Evolutionary conservation across 768 basidiomycete species (phyloP).

Genomic region (Hemileccinum rubropunctum): DNA sequence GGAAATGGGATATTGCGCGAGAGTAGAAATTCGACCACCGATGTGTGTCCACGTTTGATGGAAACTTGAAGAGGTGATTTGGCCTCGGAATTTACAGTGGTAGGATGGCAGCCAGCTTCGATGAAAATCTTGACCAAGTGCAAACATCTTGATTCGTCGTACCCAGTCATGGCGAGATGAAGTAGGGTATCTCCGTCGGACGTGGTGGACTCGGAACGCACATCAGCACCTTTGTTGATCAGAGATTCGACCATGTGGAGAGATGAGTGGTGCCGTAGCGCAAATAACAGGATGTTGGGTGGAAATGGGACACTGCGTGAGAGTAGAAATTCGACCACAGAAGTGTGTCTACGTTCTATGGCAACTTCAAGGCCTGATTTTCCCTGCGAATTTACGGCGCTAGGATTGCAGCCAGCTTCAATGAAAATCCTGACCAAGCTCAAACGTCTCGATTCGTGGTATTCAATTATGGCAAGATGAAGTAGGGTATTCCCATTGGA

Average conservation of each 20-base stretch:
- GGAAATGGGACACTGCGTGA: background rate
- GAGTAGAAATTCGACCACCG: background rate
- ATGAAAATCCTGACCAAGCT: background rate
- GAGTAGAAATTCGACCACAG: background rate
- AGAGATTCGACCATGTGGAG: background rate
- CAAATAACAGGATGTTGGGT: background rate
- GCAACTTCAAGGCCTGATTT: background rate
- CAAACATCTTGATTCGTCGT: background rate
- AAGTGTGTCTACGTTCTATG: background rate
- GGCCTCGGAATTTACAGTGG: background rate
- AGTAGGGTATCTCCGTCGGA: background rate
- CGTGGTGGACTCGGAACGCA: background rate
- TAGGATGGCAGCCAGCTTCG: background rate
- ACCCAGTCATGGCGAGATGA: background rate
- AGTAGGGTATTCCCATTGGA: background rate
- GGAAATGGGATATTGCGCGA: background rate
- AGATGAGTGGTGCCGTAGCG: background rate
- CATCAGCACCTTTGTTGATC: background rate
- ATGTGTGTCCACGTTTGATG: background rate
- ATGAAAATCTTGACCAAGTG: background rate
- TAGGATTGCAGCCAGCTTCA: background rate
- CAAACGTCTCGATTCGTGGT: background rate
- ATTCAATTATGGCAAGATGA: background rate
- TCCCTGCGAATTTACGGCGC: background rate
- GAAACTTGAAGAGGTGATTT: background rate